Percentiles rank a stretch among this genome's conserved stretches.
Conservation (phyloP, 2,329 filamentous ascomycete genomes). For the Colletotrichum liriopes region DNA sequence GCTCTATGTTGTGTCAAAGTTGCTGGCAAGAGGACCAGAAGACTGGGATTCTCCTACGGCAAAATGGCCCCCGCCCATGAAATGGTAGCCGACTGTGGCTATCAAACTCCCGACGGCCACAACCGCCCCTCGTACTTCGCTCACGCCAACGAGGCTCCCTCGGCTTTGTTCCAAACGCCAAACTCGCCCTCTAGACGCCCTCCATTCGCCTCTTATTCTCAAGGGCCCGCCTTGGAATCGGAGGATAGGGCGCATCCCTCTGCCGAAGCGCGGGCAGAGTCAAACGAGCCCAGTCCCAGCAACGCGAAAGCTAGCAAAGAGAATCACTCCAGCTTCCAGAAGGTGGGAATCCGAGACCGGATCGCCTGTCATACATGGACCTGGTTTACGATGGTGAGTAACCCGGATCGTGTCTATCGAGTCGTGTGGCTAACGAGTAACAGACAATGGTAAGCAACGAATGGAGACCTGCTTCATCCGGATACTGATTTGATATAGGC, state of each 20-base stretch:
- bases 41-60: slow-evolving; percentile 58
- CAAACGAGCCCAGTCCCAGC: slow-evolving; percentile 51
- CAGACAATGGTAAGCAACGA: slow-evolving; percentile 52
- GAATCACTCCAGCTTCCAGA: slow-evolving; percentile 44
- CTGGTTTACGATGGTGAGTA: slow-evolving; percentile 76
- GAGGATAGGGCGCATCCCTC: slow-evolving; percentile 18
- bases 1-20: slow-evolving; percentile 65
- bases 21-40: slow-evolving; percentile 64
- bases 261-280: slow-evolving; percentile 41
- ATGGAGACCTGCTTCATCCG: not conserved
- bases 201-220: slow-evolving; percentile 33
- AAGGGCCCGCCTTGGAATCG: slow-evolving; percentile 24
- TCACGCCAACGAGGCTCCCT: slow-evolving; percentile 30
- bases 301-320: slow-evolving; percentile 53
- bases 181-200: slow-evolving; percentile 34
- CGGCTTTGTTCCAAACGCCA: slow-evolving; percentile 7
- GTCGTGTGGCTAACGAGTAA: slow-evolving; percentile 38
- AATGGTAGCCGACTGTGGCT: slow-evolving; percentile 52
- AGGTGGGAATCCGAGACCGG: slow-evolving; percentile 64
- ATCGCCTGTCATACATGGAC: slow-evolving; percentile 77
- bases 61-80: slow-evolving; percentile 54
- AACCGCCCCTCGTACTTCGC: slow-evolving; percentile 50
- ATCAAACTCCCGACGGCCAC: slow-evolving; percentile 58
- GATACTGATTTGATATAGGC: slow-evolving; percentile 55
- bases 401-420: not conserved